These are phyloP conservation scores for Cutaneotrichosporon sp. DNA, from an alignment of 1,284 basidiomycete genomes.

Conservation along the genomic window DNA sequence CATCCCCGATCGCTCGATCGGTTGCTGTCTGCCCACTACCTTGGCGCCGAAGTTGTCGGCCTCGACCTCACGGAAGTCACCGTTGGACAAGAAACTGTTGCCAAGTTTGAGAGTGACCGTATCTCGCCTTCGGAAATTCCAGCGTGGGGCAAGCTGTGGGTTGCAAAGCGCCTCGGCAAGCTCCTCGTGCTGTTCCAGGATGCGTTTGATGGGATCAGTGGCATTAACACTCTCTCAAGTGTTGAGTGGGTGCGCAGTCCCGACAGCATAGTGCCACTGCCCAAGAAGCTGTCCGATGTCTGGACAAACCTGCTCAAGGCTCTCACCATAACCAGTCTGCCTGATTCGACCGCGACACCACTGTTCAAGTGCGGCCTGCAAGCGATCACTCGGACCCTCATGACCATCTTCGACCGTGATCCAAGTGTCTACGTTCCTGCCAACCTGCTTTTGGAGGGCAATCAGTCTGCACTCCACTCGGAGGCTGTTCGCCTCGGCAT, in stretches of 20 bases:
- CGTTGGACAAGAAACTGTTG: background rate
- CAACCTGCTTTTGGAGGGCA: slow-evolving; percentile 19
- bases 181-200: slow-evolving; percentile 33
- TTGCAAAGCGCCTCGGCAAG: slow-evolving; percentile 29
- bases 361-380: slow-evolving; percentile 23
- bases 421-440: slow-evolving; percentile 34
- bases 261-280: slow-evolving; percentile 23
- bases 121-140: slow-evolving; percentile 33
- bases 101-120: slow-evolving; percentile 13
- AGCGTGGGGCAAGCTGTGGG: slow-evolving; percentile 36
- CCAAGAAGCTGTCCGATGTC: slow-evolving; percentile 23
- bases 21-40: slow-evolving; percentile 27
- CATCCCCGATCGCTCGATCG: slow-evolving; percentile 18
- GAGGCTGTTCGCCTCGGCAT: slow-evolving; percentile 22
- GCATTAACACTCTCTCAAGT: slow-evolving; percentile 20
- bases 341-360: slow-evolving; percentile 15
- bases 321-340: slow-evolving; percentile 13
- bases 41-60: slow-evolving; percentile 27
- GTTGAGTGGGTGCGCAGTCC: slow-evolving; percentile 24
- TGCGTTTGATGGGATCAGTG: slow-evolving; percentile 28
- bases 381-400: slow-evolving; percentile 22
- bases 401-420: slow-evolving; percentile 29
- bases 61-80: slow-evolving; percentile 14
- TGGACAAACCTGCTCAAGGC: slow-evolving; percentile 39
- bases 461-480: slow-evolving; percentile 13